Conservation (phyloP, 2,329 filamentous ascomycete genomes). For the Zelopaecilomyces penicillatus region DNA sequence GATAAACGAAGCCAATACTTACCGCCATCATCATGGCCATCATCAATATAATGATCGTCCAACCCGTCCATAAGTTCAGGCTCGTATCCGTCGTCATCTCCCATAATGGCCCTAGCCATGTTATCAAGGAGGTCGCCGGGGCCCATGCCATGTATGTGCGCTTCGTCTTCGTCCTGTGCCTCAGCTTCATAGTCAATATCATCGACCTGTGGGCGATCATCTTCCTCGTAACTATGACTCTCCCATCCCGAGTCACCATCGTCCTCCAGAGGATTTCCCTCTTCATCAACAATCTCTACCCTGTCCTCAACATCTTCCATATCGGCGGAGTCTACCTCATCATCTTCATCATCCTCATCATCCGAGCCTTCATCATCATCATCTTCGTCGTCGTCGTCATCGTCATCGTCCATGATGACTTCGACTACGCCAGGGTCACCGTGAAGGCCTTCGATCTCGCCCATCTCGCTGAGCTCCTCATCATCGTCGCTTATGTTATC, state of each 20-base stretch:
- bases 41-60: slow-evolving; percentile 45
- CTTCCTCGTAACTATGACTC: slow-evolving; percentile 49
- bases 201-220: slow-evolving; percentile 43
- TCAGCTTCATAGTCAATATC: slow-evolving; percentile 48
- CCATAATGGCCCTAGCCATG: slow-evolving; percentile 48
- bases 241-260: slow-evolving; percentile 55
- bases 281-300: slow-evolving; percentile 54
- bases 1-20: slow-evolving; percentile 10
- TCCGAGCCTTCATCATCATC: slow-evolving; percentile 51
- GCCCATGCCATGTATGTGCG: slow-evolving; percentile 37
- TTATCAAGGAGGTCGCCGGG: slow-evolving; percentile 40
- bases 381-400: slow-evolving; percentile 57
- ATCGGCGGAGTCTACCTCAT: slow-evolving; percentile 34
- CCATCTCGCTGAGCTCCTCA: slow-evolving; percentile 74
- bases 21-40: slow-evolving; percentile 54
- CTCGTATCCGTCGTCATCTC: slow-evolving; percentile 42
- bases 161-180: slow-evolving; percentile 47
- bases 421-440: slow-evolving; percentile 56
- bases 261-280: slow-evolving; percentile 49
- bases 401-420: slow-evolving; percentile 69
- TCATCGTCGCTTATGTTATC: slow-evolving; percentile 87
- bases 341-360: slow-evolving; percentile 38
- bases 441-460: slow-evolving; percentile 68
- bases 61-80: slow-evolving; percentile 43
- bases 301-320: slow-evolving; percentile 46